A percentile compares a stretch with the other conserved stretches of the same genome.
Evolutionary conservation across 495 filamentous ascomycete genomes (phyloP).

Genomic region (Aspergillus baeticus): DNA sequence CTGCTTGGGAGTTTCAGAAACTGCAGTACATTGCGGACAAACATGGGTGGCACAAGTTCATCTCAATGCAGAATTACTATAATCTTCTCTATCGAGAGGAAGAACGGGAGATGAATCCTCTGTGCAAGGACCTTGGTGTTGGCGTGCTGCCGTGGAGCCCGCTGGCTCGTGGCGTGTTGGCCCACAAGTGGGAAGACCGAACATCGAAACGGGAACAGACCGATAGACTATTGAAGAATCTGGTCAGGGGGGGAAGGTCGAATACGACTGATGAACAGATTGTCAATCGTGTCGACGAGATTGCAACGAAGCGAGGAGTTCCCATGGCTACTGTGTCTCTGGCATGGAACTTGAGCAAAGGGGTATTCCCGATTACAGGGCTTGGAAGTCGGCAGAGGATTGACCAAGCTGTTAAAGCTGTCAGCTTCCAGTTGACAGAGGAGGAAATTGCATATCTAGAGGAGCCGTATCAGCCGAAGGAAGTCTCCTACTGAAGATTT

Average conservation of each 20-base stretch:
- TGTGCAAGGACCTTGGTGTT: slow-evolving; percentile 64
- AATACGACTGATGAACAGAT: neutral
- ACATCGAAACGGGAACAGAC: neutral
- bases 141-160: slow-evolving; percentile 58
- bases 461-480: neutral
- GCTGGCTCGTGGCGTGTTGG: slow-evolving; percentile 46
- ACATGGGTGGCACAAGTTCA: slow-evolving; percentile 49
- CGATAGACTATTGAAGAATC: neutral
- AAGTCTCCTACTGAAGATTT: too few relatives aligned
- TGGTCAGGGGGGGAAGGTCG: neutral
- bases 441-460: neutral
- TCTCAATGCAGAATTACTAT: slow-evolving; percentile 52
- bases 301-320: neutral
- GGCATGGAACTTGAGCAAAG: neutral
- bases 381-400: neutral
- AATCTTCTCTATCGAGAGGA: slow-evolving; percentile 52
- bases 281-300: neutral
- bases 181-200: slow-evolving; percentile 7
- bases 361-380: neutral
- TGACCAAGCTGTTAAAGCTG: neutral
- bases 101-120: slow-evolving; percentile 53
- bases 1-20: slow-evolving; percentile 45
- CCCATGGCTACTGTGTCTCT: neutral
- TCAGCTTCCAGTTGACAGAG: neutral
- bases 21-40: slow-evolving; percentile 45